Conservation (phyloP, 768 basidiomycete species). For the Lyophyllum decastes region DNA sequence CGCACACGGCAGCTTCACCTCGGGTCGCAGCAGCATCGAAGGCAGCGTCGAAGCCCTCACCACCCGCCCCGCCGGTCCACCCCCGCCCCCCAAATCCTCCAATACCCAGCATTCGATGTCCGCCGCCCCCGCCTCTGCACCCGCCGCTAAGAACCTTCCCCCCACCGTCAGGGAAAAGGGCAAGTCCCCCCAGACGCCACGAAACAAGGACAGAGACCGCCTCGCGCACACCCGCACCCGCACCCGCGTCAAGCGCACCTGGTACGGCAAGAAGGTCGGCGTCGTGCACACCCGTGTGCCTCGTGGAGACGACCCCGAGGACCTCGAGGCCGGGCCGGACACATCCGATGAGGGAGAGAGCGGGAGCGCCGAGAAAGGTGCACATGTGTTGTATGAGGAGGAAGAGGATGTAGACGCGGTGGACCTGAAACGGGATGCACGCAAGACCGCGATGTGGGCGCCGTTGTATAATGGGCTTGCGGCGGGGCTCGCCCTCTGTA, state of each 20-base stretch:
- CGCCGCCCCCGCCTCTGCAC: not conserved
- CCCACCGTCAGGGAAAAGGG: not conserved
- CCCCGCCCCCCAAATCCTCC: not conserved
- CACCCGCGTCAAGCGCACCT: slow-evolving; percentile 42
- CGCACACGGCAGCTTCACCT: slow-evolving; percentile 3
- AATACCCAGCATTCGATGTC: not conserved
- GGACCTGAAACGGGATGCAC: slow-evolving; percentile 11
- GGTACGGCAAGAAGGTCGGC: slow-evolving; percentile 60
- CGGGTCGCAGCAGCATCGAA: slow-evolving; percentile 17
- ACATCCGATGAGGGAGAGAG: slow-evolving; percentile 3
- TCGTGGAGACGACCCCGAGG: slow-evolving; percentile 4
- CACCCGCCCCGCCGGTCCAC: not conserved
- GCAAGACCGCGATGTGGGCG: slow-evolving; percentile 51
- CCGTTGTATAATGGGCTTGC: slow-evolving; percentile 68
- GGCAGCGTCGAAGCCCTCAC: slow-evolving; percentile 26
- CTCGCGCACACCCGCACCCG: not conserved
- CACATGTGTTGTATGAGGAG: slow-evolving; percentile 5
- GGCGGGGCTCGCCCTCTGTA: slow-evolving; percentile 56
- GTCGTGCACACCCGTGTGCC: slow-evolving; percentile 19
- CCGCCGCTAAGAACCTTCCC: not conserved
- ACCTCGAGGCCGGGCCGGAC: not conserved
- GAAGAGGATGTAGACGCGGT: slow-evolving; percentile 28
- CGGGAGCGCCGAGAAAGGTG: slow-evolving; percentile 4
- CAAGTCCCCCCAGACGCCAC: not conserved
- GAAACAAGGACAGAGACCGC: not conserved